phyloP scores from a whole-genome alignment of 441 rosid genomes.

The Daphne laureola region DNA sequence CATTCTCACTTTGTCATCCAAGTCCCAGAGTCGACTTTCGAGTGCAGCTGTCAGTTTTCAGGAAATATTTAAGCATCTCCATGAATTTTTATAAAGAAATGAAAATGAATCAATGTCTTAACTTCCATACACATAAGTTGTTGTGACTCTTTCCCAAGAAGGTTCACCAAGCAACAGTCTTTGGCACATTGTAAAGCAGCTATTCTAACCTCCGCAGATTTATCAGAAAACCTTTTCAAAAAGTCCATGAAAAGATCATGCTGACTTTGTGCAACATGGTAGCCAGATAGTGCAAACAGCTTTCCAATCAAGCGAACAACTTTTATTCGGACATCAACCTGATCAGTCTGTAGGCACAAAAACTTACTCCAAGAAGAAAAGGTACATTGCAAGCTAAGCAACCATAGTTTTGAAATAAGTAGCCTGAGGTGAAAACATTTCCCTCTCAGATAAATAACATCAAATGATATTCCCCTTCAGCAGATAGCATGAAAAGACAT shows the following conservation, averaged over 20 bases:
- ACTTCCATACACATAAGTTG: conserved; percentile 60
- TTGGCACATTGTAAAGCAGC: conserved; percentile 65
- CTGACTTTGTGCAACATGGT: conserved; percentile 44
- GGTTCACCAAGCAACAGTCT: conserved; percentile 62
- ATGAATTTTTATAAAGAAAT: conserved; percentile 16
- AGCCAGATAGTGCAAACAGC: conserved; percentile 55
- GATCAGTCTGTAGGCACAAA: conserved; percentile 65
- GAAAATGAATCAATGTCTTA: conserved; percentile 9
- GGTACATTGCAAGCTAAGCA: not conserved
- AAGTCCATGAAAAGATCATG: conserved; percentile 68
- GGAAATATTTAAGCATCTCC: conserved; percentile 16
- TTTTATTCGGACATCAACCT: conserved; percentile 90
- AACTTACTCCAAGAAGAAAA: conserved; percentile 11
- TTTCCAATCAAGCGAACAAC: conserved; percentile 80
- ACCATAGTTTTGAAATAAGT: too few relatives aligned
- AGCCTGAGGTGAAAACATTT: too few relatives aligned
- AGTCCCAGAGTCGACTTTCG: conserved; percentile 75
- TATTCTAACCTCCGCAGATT: conserved; percentile 86
- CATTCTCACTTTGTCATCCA: conserved; percentile 80
- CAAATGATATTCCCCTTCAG: too few relatives aligned
- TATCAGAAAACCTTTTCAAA: conserved; percentile 83
- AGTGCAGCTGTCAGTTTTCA: conserved; percentile 51
- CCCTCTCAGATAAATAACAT: too few relatives aligned
- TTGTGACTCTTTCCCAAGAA: conserved; percentile 44
- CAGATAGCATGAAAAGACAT: conserved; percentile 12